Evolutionary conservation across 768 basidiomycete species (phyloP).

Genomic region (Hemileccinum rubropunctum): DNA sequence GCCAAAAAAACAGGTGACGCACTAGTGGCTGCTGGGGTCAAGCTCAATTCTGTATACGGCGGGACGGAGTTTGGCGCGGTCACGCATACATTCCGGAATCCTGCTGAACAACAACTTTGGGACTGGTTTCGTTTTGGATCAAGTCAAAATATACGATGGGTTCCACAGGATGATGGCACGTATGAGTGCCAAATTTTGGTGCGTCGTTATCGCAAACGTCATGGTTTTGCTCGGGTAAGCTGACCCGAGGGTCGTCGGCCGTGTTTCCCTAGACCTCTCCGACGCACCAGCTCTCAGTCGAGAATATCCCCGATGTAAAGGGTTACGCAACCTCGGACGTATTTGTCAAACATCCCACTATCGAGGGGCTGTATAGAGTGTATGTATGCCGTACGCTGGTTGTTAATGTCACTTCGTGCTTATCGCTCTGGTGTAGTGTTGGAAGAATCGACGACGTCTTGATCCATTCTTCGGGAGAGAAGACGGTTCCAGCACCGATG

Average conservation of each 20-base stretch:
- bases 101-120: constrained; percentile 31
- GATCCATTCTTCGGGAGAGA: constrained; percentile 32
- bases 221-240: neutral
- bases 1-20: constrained; percentile 35
- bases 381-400: constrained; percentile 10
- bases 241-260: neutral
- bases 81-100: constrained; percentile 6
- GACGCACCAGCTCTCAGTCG: constrained; percentile 27
- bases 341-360: constrained; percentile 42
- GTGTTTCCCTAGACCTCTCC: constrained; percentile 22
- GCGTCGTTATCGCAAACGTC: neutral
- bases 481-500: constrained; percentile 35
- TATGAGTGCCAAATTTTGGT: constrained; percentile 41
- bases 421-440: constrained; percentile 27
- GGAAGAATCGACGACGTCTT: constrained; percentile 38
- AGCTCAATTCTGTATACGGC: constrained; percentile 35
- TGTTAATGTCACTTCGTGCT: neutral
- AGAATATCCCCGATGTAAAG: constrained; percentile 35
- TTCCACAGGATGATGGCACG: constrained; percentile 34
- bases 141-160: constrained; percentile 31
- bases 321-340: constrained; percentile 47
- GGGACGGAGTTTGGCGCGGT: constrained; percentile 35
- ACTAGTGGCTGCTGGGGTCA: constrained; percentile 35
- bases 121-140: constrained; percentile 31
- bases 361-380: constrained; percentile 43